Evolutionary conservation across 306 rosid genomes (phyloP), one percentile per base, ranked within the genome.

Genomic region (Fagus crenata): DNA sequence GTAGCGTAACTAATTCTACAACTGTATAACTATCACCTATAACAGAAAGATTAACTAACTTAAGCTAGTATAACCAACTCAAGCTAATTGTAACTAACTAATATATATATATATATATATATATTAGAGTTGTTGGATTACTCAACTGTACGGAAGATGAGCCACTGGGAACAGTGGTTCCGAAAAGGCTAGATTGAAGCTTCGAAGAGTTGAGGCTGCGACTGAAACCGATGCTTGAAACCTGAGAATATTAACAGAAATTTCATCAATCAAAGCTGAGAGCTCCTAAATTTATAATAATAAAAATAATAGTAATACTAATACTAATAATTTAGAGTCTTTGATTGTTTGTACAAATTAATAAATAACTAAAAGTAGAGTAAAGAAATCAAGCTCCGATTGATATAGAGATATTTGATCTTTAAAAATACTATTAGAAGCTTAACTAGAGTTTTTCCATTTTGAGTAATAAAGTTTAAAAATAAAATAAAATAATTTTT

Each of bases 111-210:
- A 8, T 2, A 70, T 15, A 32, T 12, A 36, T 37, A 85, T 7
- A 67, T 69, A 71, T 7, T 73, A 65, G 42, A 43, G 31, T 53
- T 31, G 56, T 12, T 46, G 41, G 46, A 51, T 18, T 51, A 82
- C 98, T 87, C 89, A 90, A 90, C 96, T 79, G 95, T 80, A 89
- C 74, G 67, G 85, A 81, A 56, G 85, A 75, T 65, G 91, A 80
- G n/a, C 86, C 91, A 74, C 85, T 75, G 36, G 90, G 82, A 71
- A 86, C 53, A 59, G 92, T 84, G 58, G 86, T 61, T 63, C 97
- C 97, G 36, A 87, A 89, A 33, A 85, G 22, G 82, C 77, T 75
- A 18, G 85, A 88, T 70, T 87, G 86, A 49, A 56, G 81, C 77
- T 73, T 86, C 0, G 35, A 76, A 33, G 87, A 71, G 64, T 69